Conservation (phyloP, 306 rosid genomes). For the Cyclanthera cordifolia region DNA sequence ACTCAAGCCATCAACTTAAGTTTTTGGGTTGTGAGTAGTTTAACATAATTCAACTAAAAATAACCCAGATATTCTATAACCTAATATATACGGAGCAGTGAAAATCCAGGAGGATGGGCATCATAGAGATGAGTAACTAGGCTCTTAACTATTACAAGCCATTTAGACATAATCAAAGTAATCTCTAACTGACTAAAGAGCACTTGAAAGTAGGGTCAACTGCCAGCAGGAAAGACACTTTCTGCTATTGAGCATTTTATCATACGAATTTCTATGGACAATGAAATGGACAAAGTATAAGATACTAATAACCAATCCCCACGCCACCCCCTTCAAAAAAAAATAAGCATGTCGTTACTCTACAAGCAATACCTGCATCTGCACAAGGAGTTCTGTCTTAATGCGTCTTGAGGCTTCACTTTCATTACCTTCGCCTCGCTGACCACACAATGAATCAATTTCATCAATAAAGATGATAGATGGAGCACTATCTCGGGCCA, state of each 20-base stretch:
- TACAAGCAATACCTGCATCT: conserved; percentile 77
- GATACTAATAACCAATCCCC: background rate
- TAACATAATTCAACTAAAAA: too few species aligned
- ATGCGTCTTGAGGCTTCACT: conserved; percentile 99
- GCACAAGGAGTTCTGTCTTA: conserved; percentile 96
- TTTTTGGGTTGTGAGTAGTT: too few species aligned
- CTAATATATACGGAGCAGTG: too few species aligned
- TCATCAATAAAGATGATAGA: conserved; percentile 93
- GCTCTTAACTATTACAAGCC: background rate
- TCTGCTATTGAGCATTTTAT: background rate
- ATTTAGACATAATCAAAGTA: background rate
- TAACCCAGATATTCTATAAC: too few species aligned
- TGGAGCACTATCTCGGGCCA: conserved; percentile 99
- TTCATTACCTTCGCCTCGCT: conserved; percentile 97
- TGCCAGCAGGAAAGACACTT: background rate
- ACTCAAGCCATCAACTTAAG: too few species aligned
- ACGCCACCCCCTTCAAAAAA: background rate
- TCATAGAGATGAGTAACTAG: background rate
- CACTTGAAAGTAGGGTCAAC: background rate
- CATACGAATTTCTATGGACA: too few species aligned
- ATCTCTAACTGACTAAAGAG: background rate
- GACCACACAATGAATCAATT: conserved; percentile 94
- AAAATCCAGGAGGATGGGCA: background rate
- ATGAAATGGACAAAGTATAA: background rate
- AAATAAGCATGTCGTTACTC: background rate